Conservation (phyloP, 176 grass and related monocot genomes). For the Ananas comosus region DNA sequence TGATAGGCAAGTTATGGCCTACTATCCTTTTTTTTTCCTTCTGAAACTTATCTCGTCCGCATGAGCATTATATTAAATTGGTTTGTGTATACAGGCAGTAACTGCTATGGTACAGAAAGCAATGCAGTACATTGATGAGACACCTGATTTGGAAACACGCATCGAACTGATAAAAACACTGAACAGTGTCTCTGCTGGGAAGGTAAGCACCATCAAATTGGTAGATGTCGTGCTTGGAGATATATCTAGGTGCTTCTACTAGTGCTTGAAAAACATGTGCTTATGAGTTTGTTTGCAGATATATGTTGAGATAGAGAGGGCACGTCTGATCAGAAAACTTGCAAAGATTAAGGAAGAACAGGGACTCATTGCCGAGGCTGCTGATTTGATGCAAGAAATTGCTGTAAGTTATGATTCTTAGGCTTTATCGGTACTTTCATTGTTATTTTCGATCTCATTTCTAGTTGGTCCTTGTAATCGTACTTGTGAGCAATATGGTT, state of each 20-base stretch:
- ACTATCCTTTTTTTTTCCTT: too few relatives aligned
- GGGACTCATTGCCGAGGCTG: conserved; percentile 80
- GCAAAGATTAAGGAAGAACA: conserved; percentile 94
- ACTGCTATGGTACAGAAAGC: conserved; percentile 86
- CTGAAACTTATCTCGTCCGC: not conserved
- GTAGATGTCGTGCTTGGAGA: not conserved
- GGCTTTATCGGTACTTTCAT: not conserved
- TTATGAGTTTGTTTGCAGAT: conserved; percentile 36
- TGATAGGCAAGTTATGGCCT: too few relatives aligned
- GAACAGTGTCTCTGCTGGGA: conserved; percentile 88
- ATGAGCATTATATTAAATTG: not conserved
- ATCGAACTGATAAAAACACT: conserved; percentile 88
- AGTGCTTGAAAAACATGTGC: not conserved
- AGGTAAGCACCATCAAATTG: conserved; percentile 31
- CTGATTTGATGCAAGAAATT: conserved; percentile 99
- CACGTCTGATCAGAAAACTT: conserved; percentile 88
- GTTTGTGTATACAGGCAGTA: conserved; percentile 47
- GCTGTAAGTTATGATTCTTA: conserved; percentile 55
- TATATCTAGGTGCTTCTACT: conserved; percentile 1
- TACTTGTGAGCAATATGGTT: not conserved
- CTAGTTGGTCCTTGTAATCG: not conserved
- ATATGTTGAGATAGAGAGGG: conserved; percentile 98
- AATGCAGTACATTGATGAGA: conserved; percentile 91
- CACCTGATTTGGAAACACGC: conserved; percentile 71
- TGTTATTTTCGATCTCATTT: not conserved